Conservation (phyloP, 2,329 filamentous ascomycete species). For the Botrytis tulipae region DNA sequence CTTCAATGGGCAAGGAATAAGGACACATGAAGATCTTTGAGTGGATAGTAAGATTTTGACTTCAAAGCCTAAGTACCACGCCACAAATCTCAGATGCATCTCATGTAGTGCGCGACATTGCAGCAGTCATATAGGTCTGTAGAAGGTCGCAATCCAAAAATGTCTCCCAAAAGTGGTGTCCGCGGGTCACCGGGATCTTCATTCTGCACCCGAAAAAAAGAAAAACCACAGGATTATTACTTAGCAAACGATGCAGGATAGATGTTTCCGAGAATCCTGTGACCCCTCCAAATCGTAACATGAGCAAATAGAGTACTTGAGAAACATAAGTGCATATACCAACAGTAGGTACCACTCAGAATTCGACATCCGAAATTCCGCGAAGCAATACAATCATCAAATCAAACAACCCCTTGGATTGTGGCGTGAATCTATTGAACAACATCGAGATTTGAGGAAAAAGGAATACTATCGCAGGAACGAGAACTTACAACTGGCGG, state of each 20-base stretch:
- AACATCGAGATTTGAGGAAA: constrained; percentile 1
- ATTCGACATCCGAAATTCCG: constrained; percentile 11
- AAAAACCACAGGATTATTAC: neutral
- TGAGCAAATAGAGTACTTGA: neutral
- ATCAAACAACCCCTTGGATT: constrained; percentile 1
- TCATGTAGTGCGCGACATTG: constrained; percentile 3
- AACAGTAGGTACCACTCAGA: constrained; percentile 10
- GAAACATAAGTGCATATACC: neutral
- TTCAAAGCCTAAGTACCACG: constrained; percentile 21
- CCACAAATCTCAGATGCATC: constrained; percentile 14
- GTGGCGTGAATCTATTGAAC: neutral
- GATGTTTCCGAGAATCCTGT: neutral
- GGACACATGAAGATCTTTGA: constrained; percentile 1
- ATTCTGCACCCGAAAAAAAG: neutral
- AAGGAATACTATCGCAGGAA: constrained; percentile 3
- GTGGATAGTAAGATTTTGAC: constrained; percentile 10
- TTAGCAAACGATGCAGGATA: neutral
- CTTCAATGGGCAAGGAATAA: neutral
- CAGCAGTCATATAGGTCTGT: neutral
- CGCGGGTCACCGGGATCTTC: neutral
- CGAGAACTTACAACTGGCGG: constrained; percentile 11
- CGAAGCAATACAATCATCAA: neutral
- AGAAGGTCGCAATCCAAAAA: constrained; percentile 9
- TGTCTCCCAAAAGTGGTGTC: constrained; percentile 3
- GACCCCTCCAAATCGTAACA: neutral